Evolutionary conservation across 768 basidiomycete genomes (phyloP).

Genomic region (Bullera alba): DNA sequence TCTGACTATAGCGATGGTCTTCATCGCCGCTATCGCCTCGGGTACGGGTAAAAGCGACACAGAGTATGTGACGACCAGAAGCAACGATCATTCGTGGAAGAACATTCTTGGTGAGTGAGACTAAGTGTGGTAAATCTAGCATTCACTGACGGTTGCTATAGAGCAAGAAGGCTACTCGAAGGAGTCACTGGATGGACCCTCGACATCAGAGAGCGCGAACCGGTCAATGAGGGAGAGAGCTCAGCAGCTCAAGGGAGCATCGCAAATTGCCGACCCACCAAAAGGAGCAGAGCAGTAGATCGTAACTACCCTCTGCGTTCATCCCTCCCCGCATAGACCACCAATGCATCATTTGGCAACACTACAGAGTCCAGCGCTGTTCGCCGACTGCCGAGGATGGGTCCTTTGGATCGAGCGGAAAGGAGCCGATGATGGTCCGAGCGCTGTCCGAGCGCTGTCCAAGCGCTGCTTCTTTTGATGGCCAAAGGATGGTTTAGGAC

Average conservation of each 20-base stretch:
- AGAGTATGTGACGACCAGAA: conserved; percentile 10
- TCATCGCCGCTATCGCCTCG: conserved; percentile 34
- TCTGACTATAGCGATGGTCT: conserved; percentile 32
- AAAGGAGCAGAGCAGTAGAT: background rate
- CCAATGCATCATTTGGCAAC: no score
- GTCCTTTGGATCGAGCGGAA: no score
- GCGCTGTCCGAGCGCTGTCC: no score
- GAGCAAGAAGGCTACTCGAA: background rate
- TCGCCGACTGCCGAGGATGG: no score
- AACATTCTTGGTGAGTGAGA: conserved; percentile 36
- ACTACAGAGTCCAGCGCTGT: no score
- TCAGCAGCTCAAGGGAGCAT: background rate
- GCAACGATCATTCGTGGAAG: conserved; percentile 39
- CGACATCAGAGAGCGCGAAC: no score
- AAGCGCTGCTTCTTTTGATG: no score
- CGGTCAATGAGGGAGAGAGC: no score
- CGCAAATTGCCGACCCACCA: background rate
- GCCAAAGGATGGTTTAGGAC: no score
- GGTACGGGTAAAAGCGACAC: conserved; percentile 21
- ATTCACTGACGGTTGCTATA: background rate
- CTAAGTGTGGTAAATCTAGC: background rate
- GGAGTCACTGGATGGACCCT: background rate
- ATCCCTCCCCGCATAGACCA: no score
- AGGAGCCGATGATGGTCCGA: no score
- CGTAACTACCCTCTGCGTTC: no score